Evolutionary conservation across 2,329 filamentous ascomycete genomes (phyloP), one percentile per base, ranked within the genome.

Genomic region (Westerdykella sp.): DNA sequence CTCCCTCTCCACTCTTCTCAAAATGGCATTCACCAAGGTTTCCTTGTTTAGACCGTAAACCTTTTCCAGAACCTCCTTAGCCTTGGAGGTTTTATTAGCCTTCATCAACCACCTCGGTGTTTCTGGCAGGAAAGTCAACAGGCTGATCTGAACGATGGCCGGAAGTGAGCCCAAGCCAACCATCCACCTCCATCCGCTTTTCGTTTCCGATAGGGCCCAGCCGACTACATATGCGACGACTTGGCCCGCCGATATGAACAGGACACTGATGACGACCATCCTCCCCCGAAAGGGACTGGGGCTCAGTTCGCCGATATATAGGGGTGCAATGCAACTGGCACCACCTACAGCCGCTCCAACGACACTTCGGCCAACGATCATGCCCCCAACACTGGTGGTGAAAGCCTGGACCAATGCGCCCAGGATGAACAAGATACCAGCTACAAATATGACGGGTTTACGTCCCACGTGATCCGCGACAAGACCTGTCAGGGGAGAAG

Each of bases 211-310:
- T 37, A 95, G 83, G 0, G 75, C 65, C 84, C 86, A 95, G 1
- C 91, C 91, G 6, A 89, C 70, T 1, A 94, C 63, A 65, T 96
- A 96, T 2, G 91, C 90, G 15, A 94, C 78, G 2, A 95, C 86
- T 68, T 96, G 90, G 0, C 91, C 91, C 10, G 86, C 73, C 0
- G 90, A 95, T 44, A 96, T 84, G 54, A 94, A 89, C 16, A 96
- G 70, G 21, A 84, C 81, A 46, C 87, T 83, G 43, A 93, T 78
- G 1, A 88, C 94, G 4, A 96, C 85, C 34, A 97, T 71, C 34
- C 85, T 73, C 12, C 91, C 91, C 42, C 91, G 74, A 47, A 85
- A 80, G 16, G 80, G 75, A 1, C 86, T 80, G 0, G 91, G 90
- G 3, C 87, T 82, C 11, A 95, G 72, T 66, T 97, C 91, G 7